Base-by-base conservation (phyloP, 495 filamentous ascomycete species). In the Penicillium ochrochloron region DNA sequence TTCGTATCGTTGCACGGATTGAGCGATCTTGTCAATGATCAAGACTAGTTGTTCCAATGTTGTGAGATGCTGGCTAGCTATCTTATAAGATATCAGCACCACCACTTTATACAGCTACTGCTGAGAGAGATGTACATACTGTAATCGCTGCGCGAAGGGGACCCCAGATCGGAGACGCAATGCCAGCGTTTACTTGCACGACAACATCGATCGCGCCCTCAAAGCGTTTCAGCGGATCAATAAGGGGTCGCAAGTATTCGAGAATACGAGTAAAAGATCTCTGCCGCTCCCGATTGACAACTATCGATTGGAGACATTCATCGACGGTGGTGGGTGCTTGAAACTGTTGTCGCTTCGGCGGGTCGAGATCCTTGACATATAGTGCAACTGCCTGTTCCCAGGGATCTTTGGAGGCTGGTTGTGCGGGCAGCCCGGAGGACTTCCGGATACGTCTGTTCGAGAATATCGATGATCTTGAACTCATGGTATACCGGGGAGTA, bases 111-210 rank as follows among this genome's bases (percentile, higher is more conserved):
- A 14, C 2, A 12, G 10, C 1, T 1, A 14, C 10, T 37, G 10
- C 35, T 27, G 4, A 4, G 4, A 27, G 6, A 37, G 35, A 37
- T 11, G 11, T 37, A 14, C 4, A 37, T 37, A 44, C 41, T 17
- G 17, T 44, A 17, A 44, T 44, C 3, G 41, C 41, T 4, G 12
- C 41, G 2, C 41, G 41, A 44, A 44, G 41, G 3, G 41, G 41
- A 44, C 41, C 41, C 37, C 67, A 70, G 19, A 77, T 42, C 69
- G 68, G 17, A 74, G 65, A 29, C 64, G 37, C 1, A 60, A 42
- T 42, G 12, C 39, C 39, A 5, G 39, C 39, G 39, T n/a, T 42
- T 5, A 42, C 39, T n/a, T 42, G 39, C 1, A 42, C 39, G 39
- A 42, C 39, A 15, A 42, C 39, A 42, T 42, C 39, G 14, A 42